Evolutionary conservation across 768 basidiomycete genomes (phyloP).

Genomic region (Xanthoconium stramineum): DNA sequence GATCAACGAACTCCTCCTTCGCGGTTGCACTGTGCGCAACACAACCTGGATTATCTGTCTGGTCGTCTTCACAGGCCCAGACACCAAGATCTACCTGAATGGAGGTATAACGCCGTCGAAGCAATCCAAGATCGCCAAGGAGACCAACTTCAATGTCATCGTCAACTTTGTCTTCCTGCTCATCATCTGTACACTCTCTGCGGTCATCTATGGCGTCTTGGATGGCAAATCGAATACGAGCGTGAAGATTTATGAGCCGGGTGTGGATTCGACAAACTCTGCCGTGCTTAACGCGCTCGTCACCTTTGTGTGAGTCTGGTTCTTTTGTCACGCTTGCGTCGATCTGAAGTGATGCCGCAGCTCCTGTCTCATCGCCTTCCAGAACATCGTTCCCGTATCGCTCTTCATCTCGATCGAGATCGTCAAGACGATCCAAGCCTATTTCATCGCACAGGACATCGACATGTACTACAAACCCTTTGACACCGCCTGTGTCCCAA

Average conservation of each 20-base stretch:
- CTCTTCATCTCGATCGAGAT: constrained; percentile 98
- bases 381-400: constrained; percentile 95
- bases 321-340: not conserved
- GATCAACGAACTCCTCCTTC: constrained; percentile 90
- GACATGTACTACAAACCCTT: constrained; percentile 94
- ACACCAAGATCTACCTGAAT: constrained; percentile 91
- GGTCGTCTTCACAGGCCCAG: constrained; percentile 91
- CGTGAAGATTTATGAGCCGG: constrained; percentile 66
- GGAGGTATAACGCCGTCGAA: constrained; percentile 95
- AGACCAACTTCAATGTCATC: constrained; percentile 97
- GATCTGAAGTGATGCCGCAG: constrained; percentile 37
- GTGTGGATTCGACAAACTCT: constrained; percentile 59
- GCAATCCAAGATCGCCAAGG: constrained; percentile 94
- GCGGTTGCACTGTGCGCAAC: constrained; percentile 87
- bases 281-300: constrained; percentile 72
- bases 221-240: constrained; percentile 63
- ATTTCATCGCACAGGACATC: constrained; percentile 91
- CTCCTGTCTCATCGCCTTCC: constrained; percentile 92
- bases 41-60: constrained; percentile 91
- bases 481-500: constrained; percentile 87
- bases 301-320: constrained; percentile 78
- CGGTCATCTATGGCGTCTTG: constrained; percentile 71
- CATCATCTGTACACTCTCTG: constrained; percentile 72
- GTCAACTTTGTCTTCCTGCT: constrained; percentile 86
- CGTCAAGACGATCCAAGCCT: constrained; percentile 97